These are phyloP conservation scores for Chlamydomonas eustigma DNA, from an alignment of 139 green algal species.

Conservation along the genomic window DNA sequence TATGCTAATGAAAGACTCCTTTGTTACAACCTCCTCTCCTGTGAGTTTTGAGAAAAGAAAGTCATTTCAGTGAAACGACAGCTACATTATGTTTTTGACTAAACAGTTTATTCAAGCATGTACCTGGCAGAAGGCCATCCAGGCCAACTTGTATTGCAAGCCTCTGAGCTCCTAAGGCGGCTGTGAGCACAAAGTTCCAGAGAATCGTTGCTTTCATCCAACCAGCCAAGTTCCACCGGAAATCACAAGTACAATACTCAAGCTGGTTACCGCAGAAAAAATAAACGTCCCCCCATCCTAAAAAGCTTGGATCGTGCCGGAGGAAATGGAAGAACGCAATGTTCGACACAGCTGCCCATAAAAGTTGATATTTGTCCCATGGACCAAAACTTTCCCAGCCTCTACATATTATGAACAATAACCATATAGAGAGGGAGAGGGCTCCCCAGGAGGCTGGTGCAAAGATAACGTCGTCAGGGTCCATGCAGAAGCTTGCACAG, in stretches of 20 bases:
- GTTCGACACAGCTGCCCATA: slow-evolving; percentile 19
- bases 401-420: not conserved
- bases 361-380: slow-evolving; percentile 7
- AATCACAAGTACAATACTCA: slow-evolving; percentile 67
- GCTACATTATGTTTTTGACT: too few species aligned
- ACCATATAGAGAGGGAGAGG: slow-evolving; percentile 14
- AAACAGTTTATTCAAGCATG: not conserved
- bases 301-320: not conserved
- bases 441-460: slow-evolving; percentile 21
- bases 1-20: slow-evolving; percentile 75
- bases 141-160: slow-evolving; percentile 56
- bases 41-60: slow-evolving; percentile 17
- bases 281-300: slow-evolving; percentile 63
- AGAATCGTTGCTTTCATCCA: slow-evolving; percentile 65
- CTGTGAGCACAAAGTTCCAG: slow-evolving; percentile 68
- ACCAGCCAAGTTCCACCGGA: slow-evolving; percentile 64
- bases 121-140: slow-evolving; percentile 67
- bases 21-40: slow-evolving; percentile 76
- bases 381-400: not conserved
- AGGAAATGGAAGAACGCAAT: not conserved
- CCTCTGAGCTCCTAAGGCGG: slow-evolving; percentile 56
- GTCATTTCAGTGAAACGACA: too few species aligned
- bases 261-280: slow-evolving; percentile 71
- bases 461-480: not conserved
- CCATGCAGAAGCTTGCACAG: not conserved